Percentiles rank a stretch among this genome's conserved stretches.
Evolutionary conservation across 495 filamentous ascomycete species (phyloP).

Genomic region (Barbatosphaeria neglecta): DNA sequence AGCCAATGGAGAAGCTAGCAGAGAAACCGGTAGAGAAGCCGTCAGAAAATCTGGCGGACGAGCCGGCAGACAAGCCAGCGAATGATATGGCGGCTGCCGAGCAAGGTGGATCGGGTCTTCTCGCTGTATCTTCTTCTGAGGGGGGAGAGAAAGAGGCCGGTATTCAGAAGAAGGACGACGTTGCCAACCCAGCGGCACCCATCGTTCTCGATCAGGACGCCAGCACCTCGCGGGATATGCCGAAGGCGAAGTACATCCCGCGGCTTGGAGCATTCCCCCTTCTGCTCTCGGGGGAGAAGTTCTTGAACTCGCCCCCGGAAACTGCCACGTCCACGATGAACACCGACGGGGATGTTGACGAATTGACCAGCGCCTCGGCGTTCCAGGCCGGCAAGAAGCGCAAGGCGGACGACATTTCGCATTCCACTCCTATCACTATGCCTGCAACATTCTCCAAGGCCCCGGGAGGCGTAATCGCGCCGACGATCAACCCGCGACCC

Average conservation of each 20-base stretch:
- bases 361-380: background rate
- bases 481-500: background rate
- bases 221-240: conserved; percentile 5
- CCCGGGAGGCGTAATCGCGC: background rate
- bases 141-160: background rate
- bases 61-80: background rate
- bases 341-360: background rate
- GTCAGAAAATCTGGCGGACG: too few species aligned
- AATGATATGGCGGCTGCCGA: background rate
- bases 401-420: background rate
- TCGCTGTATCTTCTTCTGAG: background rate
- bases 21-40: too few species aligned
- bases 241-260: background rate
- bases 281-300: background rate
- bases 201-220: conserved; percentile 6
- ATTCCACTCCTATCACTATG: background rate
- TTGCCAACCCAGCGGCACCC: conserved; percentile 15
- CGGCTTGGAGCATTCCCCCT: background rate
- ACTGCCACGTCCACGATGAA: background rate
- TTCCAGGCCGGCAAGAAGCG: conserved; percentile 1
- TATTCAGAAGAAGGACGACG: conserved; percentile 5
- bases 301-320: background rate
- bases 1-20: too few species aligned
- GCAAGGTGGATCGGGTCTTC: background rate
- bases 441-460: background rate